Conservation (phyloP, 1,284 basidiomycete species). For the Tetrapyrgos nigripes region DNA sequence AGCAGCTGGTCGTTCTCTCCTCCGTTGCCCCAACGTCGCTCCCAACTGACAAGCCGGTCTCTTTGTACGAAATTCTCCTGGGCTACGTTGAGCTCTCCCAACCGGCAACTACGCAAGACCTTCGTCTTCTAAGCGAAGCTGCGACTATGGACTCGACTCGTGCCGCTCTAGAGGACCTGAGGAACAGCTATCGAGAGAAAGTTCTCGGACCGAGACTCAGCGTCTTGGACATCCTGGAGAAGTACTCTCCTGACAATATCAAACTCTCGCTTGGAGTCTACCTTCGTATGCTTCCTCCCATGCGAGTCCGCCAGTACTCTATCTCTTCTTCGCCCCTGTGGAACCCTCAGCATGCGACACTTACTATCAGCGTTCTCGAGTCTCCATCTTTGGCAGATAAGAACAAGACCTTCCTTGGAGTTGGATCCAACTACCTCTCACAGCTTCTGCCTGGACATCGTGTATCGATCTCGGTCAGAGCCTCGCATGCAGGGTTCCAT, state of each 20-base stretch:
- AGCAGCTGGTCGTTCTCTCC: slow-evolving; percentile 48
- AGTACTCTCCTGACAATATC: slow-evolving; percentile 38
- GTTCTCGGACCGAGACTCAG: slow-evolving; percentile 47
- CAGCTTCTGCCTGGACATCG: slow-evolving; percentile 47
- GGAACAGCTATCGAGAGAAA: slow-evolving; percentile 39
- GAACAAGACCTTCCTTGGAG: slow-evolving; percentile 49
- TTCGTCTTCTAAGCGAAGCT: slow-evolving; percentile 32
- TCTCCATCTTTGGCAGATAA: slow-evolving; percentile 38
- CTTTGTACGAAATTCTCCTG: slow-evolving; percentile 41
- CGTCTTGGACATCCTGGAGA: slow-evolving; percentile 53
- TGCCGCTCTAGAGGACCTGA: slow-evolving; percentile 34
- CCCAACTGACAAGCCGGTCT: slow-evolving; percentile 45
- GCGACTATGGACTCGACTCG: slow-evolving; percentile 24
- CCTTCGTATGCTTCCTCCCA: slow-evolving; percentile 51
- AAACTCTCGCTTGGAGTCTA: slow-evolving; percentile 46
- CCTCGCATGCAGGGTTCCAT: slow-evolving; percentile 51
- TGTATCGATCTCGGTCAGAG: slow-evolving; percentile 52
- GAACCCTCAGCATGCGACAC: slow-evolving; percentile 48
- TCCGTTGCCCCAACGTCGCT: slow-evolving; percentile 48
- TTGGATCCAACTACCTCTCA: slow-evolving; percentile 56
- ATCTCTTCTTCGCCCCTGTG: slow-evolving; percentile 60
- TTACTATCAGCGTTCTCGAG: slow-evolving; percentile 54
- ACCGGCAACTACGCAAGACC: slow-evolving; percentile 47
- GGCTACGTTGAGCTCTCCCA: slow-evolving; percentile 57
- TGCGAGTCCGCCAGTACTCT: slow-evolving; percentile 59